Evolutionary conservation across 352 stramenopile genomes (phyloP), one percentile per base, ranked within the genome.

Genomic region (Plasmopara muralis): DNA sequence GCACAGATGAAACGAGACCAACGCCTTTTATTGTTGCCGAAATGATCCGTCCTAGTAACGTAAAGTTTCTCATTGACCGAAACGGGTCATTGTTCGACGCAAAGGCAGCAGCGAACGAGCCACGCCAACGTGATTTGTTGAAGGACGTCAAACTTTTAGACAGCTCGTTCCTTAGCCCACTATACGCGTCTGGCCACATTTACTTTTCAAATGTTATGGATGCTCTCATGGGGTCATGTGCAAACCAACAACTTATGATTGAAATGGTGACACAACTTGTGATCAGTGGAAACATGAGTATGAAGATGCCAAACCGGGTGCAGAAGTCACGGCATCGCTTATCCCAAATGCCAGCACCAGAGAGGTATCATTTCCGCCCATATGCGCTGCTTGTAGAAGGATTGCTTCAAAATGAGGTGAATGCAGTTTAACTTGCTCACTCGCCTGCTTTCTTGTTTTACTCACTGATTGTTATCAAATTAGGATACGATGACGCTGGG

Each of bases 151-250:
- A 83, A 31, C 69, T 62, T 16, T 47, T 88, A 8, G 77, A 88
- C 34, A 65, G 72, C 5, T 70, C 68, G 0, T 72, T 88, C 28
- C 77, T 83, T 51, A 77, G 57, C 6, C 68, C 74, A 6, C 47
- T 86, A 1, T 88, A 84, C 41, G 66, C 75, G 14, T 77, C 73
- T 0, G 77, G 80, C 0, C 71, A 87, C 49, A 75, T 91, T 41
- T 85, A 74, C 53, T 86, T 89, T 31, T 77, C 77, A 2, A 88
- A 91, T 45, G 63, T 85, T 31, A 70, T 86, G 60, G 77, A 91
- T 47, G 70, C 80, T 14, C 52, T 91, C 15, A 67, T 89, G 20
- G 77, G 77, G 0, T 74, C 67, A 4, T 79, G 72, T 10, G 83
- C 74, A 1, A 74, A 83, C 38, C 68, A 87, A 40, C 53, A 72